Conservation (phyloP, 2,329 filamentous ascomycete genomes). For the Pezicula radicicola region DNA sequence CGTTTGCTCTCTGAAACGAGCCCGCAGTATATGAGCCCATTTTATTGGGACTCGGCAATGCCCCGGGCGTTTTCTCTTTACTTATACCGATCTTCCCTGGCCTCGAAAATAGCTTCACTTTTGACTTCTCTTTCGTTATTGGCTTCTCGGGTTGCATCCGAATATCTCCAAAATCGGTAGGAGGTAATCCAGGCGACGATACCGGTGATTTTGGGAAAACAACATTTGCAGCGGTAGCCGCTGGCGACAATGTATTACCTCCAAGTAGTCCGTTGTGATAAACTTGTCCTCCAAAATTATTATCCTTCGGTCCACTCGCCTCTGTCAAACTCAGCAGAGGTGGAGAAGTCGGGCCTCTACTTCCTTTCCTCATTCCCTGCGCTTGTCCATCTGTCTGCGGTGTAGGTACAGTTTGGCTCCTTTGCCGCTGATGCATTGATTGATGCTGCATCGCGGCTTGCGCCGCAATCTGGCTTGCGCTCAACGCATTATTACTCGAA, state of each 20-base stretch:
- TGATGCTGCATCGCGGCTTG: conserved; percentile 71
- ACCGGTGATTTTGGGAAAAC: conserved; percentile 58
- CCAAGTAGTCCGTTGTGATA: conserved; percentile 62
- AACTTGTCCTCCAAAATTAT: conserved; percentile 41
- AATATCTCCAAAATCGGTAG: conserved; percentile 32
- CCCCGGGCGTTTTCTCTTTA: conserved; percentile 62
- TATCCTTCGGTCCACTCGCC: conserved; percentile 59
- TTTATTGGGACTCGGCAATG: conserved; percentile 70
- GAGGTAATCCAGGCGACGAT: conserved; percentile 25
- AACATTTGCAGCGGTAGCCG: conserved; percentile 69
- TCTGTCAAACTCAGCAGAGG: conserved; percentile 63
- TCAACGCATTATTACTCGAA: conserved; percentile 37
- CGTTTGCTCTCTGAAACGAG: conserved; percentile 62
- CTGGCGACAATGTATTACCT: conserved; percentile 59
- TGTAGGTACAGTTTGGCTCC: conserved; percentile 71
- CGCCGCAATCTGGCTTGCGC: conserved; percentile 76
- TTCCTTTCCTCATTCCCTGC: conserved; percentile 20
- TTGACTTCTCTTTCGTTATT: conserved; percentile 64
- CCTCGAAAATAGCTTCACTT: conserved; percentile 78
- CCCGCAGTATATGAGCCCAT: conserved; percentile 62
- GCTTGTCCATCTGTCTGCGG: conserved; percentile 25
- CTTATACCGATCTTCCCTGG: conserved; percentile 70
- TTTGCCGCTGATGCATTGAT: conserved; percentile 52
- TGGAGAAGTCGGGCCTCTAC: conserved; percentile 51
- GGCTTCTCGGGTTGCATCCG: conserved; percentile 51